phyloP scores from a whole-genome alignment of 371 early-diverging fungal species.

The Phascolomyces articulosus region DNA sequence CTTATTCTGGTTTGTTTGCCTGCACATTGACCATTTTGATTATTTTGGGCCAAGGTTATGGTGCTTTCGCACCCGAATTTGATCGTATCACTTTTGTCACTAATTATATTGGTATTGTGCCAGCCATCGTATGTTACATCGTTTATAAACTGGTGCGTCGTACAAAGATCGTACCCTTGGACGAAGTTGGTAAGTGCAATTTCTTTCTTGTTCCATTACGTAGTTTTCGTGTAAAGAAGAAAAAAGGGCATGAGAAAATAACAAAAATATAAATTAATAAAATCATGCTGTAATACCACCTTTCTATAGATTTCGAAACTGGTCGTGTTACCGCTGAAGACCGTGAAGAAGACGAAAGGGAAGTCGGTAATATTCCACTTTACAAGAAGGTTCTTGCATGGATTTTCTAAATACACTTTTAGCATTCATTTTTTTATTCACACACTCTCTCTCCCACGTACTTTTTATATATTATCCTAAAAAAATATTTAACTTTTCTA shows the following conservation, averaged over 20 bases:
- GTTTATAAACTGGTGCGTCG: constrained; percentile 50
- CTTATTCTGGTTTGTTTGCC: constrained; percentile 62
- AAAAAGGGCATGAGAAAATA: neutral
- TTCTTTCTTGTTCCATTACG: no score
- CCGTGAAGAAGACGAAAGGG: constrained; percentile 32
- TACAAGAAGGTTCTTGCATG: constrained; percentile 13
- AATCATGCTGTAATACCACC: no score
- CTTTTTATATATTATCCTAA: neutral
- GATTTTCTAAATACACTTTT: constrained; percentile 1
- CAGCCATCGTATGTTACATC: constrained; percentile 48
- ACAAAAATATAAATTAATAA: neutral
- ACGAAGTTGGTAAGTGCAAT: constrained; percentile 47
- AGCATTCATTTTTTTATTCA: neutral
- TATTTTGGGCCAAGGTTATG: constrained; percentile 57
- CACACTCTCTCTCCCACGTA: neutral
- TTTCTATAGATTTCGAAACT: constrained; percentile 30
- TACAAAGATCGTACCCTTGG: constrained; percentile 58
- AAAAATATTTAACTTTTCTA: no score
- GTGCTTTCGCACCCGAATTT: constrained; percentile 32
- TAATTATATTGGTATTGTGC: constrained; percentile 46
- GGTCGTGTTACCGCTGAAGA: constrained; percentile 34
- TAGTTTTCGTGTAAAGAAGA: no score
- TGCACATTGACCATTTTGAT: constrained; percentile 48
- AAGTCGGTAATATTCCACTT: constrained; percentile 10
- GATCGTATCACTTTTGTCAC: constrained; percentile 24